Evolutionary conservation across 2,329 filamentous ascomycete genomes (phyloP).

Genomic region (Bipolaris bicolor): DNA sequence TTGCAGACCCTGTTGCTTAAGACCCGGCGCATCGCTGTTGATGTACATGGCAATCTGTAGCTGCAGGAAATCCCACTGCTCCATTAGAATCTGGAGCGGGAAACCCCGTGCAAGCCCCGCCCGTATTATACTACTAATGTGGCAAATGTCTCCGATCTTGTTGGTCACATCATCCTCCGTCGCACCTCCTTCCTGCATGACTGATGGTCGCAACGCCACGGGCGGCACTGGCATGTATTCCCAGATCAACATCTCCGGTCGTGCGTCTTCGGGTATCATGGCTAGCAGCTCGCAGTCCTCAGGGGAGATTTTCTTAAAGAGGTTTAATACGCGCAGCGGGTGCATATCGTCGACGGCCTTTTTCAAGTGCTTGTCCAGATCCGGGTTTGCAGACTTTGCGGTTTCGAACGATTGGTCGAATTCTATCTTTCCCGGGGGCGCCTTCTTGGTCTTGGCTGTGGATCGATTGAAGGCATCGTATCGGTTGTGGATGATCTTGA

Average conservation of each 20-base stretch:
- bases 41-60: conserved; percentile 97
- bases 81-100: conserved; percentile 87
- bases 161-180: conserved; percentile 97
- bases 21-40: conserved; percentile 91
- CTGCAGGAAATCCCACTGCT: conserved; percentile 97
- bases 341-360: conserved; percentile 96
- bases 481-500: conserved; percentile 94
- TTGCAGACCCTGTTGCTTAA: conserved; percentile 85
- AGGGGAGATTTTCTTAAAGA: conserved; percentile 86
- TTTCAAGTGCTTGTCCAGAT: conserved; percentile 87
- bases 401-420: conserved; percentile 87
- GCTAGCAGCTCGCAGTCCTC: conserved; percentile 91
- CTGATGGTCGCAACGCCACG: conserved; percentile 91
- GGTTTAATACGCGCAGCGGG: conserved; percentile 82
- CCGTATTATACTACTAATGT: conserved; percentile 86
- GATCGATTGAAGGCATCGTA: conserved; percentile 89
- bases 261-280: conserved; percentile 81
- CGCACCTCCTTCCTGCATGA: conserved; percentile 88
- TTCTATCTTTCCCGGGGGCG: conserved; percentile 78
- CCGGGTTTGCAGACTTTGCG: conserved; percentile 76
- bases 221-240: conserved; percentile 93
- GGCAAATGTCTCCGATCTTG: conserved; percentile 95
- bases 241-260: conserved; percentile 98
- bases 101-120: conserved; percentile 83
- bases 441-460: conserved; percentile 80